Evolutionary conservation across 306 rosid species (phyloP).

Genomic region (Begonia loranthoides): DNA sequence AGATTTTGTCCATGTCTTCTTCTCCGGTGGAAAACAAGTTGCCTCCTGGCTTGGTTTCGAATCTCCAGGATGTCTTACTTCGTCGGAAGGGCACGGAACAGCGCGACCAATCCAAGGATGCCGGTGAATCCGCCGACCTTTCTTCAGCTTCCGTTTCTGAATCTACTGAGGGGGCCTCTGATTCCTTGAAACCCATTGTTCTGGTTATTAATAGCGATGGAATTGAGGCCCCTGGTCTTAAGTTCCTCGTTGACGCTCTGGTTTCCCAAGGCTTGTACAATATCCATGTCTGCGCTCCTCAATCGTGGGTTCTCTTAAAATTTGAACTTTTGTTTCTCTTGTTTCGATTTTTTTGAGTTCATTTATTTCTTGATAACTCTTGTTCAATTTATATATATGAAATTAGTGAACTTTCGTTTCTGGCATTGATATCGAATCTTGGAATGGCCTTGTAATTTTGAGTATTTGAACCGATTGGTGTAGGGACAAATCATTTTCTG

Average conservation of each 20-base stretch:
- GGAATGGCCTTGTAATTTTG: conserved; percentile 17
- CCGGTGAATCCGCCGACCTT: conserved; percentile 18
- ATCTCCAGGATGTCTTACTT: conserved; percentile 62
- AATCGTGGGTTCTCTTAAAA: conserved; percentile 60
- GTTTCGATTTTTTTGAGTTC: neutral
- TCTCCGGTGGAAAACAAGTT: conserved; percentile 39
- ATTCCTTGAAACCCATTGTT: conserved; percentile 48
- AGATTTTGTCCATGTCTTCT: conserved; percentile 21
- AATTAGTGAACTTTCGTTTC: neutral
- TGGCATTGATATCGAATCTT: conserved; percentile 11
- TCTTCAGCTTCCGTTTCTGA: conserved; percentile 25
- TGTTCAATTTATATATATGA: too few relatives aligned
- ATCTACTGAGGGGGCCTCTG: conserved; percentile 12
- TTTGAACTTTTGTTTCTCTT: neutral
- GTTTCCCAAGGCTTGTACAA: conserved; percentile 56
- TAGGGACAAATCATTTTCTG: conserved; percentile 89
- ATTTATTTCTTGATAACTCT: neutral
- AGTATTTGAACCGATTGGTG: conserved; percentile 26
- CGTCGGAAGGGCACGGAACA: conserved; percentile 24
- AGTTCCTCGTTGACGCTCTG: conserved; percentile 64
- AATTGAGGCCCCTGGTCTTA: conserved; percentile 70
- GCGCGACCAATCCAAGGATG: conserved; percentile 24
- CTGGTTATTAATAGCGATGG: conserved; percentile 69
- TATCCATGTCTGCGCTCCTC: conserved; percentile 96
- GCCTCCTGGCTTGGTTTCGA: conserved; percentile 90